phyloP scores from a whole-genome alignment of 2,329 filamentous ascomycete species.

The Alternaria postmessia region DNA sequence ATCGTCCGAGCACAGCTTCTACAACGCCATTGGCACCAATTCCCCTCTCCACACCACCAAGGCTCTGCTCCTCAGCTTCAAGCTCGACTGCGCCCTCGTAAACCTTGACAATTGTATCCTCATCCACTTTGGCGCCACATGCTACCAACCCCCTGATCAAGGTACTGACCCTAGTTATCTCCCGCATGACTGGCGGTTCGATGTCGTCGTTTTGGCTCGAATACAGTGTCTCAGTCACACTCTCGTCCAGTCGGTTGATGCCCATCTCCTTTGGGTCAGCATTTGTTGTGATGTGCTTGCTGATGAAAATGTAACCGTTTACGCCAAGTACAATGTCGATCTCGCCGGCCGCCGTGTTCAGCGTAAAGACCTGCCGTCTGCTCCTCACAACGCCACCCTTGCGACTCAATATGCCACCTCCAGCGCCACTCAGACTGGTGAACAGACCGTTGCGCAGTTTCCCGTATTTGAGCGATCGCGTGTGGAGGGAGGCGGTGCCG shows the following conservation, averaged over 20 bases:
- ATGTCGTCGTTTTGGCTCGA: conserved; percentile 94
- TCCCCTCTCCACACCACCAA: conserved; percentile 55
- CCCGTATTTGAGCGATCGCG: conserved; percentile 88
- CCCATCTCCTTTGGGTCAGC: conserved; percentile 63
- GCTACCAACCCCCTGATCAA: conserved; percentile 85
- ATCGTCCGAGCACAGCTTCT: conserved; percentile 38
- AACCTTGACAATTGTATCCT: conserved; percentile 82
- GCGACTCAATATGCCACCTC: conserved; percentile 63
- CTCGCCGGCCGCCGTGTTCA: conserved; percentile 65
- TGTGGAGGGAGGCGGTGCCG: conserved; percentile 87
- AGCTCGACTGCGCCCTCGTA: conserved; percentile 85
- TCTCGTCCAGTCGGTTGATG: conserved; percentile 89
- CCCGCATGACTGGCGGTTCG: conserved; percentile 75
- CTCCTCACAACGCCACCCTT: conserved; percentile 81
- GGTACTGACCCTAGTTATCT: conserved; percentile 84
- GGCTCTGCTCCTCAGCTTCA: conserved; percentile 67
- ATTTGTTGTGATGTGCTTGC: conserved; percentile 75
- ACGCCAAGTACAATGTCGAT: conserved; percentile 91
- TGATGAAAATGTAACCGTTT: conserved; percentile 97
- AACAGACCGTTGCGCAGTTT: conserved; percentile 96
- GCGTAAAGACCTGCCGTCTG: conserved; percentile 87
- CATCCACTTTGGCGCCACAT: conserved; percentile 83
- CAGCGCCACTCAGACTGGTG: conserved; percentile 79
- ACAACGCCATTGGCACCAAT: conserved; percentile 45
- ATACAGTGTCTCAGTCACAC: conserved; percentile 84